Percentiles rank a stretch among this genome's conserved stretches.
Evolutionary conservation across 371 early-diverging fungal genomes (phyloP).

Genomic region (Mortierella sp.): DNA sequence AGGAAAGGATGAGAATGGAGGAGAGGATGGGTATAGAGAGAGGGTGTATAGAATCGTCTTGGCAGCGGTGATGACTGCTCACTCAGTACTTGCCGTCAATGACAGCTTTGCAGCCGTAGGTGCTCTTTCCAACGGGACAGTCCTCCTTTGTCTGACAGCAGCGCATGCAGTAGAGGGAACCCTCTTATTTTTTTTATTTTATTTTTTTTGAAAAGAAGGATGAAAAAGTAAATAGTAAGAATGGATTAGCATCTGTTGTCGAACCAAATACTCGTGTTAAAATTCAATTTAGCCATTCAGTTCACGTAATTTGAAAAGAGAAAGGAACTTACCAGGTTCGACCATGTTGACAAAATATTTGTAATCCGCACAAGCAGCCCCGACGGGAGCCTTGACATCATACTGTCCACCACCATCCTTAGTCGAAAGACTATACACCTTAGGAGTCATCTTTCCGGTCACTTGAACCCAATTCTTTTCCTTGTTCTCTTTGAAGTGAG

Average conservation of each 20-base stretch:
- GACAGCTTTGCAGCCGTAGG: slow-evolving; percentile 14
- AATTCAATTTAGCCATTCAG: too few relatives aligned
- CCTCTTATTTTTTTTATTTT: neutral
- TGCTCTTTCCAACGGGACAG: slow-evolving; percentile 22
- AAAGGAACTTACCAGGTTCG: slow-evolving; percentile 48
- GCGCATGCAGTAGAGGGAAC: slow-evolving; percentile 18
- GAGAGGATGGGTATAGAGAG: neutral
- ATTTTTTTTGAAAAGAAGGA: neutral
- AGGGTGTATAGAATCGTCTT: neutral
- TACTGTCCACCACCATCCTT: slow-evolving; percentile 64
- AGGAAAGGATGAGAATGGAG: neutral
- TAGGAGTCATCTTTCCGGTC: slow-evolving; percentile 58
- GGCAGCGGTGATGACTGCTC: neutral
- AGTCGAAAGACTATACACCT: slow-evolving; percentile 31
- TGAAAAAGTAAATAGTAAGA: neutral
- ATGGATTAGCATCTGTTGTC: neutral
- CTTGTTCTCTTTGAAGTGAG: slow-evolving; percentile 50
- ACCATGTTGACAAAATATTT: slow-evolving; percentile 61
- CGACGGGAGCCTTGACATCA: slow-evolving; percentile 47
- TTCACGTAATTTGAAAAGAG: too few relatives aligned
- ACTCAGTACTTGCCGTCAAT: slow-evolving; percentile 12
- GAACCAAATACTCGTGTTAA: neutral
- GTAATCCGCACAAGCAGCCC: slow-evolving; percentile 54
- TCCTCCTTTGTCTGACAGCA: slow-evolving; percentile 24
- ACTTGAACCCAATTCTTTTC: slow-evolving; percentile 54